Percentiles rank a stretch among this genome's conserved stretches.
These are phyloP conservation scores for Babesia caballi DNA, from an alignment of 169 alveolate genomes.

Conservation along the genomic window DNA sequence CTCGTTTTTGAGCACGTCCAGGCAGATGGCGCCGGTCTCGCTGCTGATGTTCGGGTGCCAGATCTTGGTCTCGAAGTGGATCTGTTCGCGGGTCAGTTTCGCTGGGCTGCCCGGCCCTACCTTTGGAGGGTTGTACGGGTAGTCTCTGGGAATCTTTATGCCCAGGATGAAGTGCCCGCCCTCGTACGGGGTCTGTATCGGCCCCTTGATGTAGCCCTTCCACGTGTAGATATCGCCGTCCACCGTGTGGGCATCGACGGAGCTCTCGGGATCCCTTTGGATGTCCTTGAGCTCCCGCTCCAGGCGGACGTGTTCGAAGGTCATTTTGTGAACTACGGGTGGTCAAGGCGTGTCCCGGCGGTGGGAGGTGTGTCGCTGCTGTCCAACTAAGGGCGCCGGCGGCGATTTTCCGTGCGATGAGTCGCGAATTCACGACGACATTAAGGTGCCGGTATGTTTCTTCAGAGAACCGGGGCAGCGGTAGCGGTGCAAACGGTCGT, in stretches of 20 bases:
- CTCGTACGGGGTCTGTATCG: conserved; percentile 91
- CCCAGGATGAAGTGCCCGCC: conserved; percentile 90
- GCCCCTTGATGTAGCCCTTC: conserved; percentile 88
- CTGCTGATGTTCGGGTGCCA: conserved; percentile 97
- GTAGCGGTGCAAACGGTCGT: no score
- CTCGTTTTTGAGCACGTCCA: conserved; percentile 91
- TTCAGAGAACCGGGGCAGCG: no score
- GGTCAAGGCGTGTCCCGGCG: no score
- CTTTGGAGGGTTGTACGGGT: conserved; percentile 88
- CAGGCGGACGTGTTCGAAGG: conserved; percentile 50
- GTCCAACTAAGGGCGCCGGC: no score
- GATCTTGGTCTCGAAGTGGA: conserved; percentile 91
- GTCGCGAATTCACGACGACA: no score
- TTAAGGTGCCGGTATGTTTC: no score
- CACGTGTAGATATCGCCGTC: conserved; percentile 82
- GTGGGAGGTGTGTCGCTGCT: background rate
- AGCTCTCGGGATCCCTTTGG: conserved; percentile 62
- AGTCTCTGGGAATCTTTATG: conserved; percentile 90
- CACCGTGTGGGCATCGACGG: conserved; percentile 80
- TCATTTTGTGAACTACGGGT: conserved; percentile 16
- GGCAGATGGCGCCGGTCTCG: conserved; percentile 94
- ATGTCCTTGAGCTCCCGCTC: conserved; percentile 70
- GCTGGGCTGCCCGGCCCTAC: conserved; percentile 15
- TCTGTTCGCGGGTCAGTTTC: conserved; percentile 59
- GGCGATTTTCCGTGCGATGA: no score